A percentile compares a stretch with the other conserved stretches of the same genome.
These are phyloP conservation scores for Harringtonia lauricola DNA, from an alignment of 2,329 filamentous ascomycete species.

Conservation along the genomic window DNA sequence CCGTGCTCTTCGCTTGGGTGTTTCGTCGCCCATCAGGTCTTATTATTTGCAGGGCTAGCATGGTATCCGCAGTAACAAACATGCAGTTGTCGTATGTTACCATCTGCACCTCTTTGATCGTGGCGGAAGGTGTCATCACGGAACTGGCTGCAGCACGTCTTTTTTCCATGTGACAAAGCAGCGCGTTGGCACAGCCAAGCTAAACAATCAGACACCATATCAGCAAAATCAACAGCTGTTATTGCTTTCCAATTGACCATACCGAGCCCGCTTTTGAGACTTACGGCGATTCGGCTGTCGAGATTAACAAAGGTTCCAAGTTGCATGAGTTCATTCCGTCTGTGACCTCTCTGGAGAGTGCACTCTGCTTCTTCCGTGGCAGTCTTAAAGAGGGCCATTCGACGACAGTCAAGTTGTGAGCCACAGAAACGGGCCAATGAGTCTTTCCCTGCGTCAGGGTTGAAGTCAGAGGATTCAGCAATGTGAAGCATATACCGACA, in stretches of 20 bases:
- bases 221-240: not conserved
- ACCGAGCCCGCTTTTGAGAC: constrained; percentile 11
- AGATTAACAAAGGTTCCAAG: constrained; percentile 63
- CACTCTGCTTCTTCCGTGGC: constrained; percentile 17
- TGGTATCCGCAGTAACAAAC: constrained; percentile 72
- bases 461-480: constrained; percentile 63
- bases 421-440: constrained; percentile 52
- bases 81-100: constrained; percentile 57
- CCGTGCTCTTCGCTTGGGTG: constrained; percentile 47
- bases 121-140: constrained; percentile 44
- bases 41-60: constrained; percentile 75
- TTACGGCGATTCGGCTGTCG: constrained; percentile 59
- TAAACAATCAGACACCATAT: constrained; percentile 16
- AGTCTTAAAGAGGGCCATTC: constrained; percentile 44
- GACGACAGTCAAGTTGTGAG: constrained; percentile 33
- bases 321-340: constrained; percentile 54
- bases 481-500: constrained; percentile 45
- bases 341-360: constrained; percentile 32
- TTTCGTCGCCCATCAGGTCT: constrained; percentile 73
- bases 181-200: constrained; percentile 77
- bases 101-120: constrained; percentile 57
- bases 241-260: not conserved
- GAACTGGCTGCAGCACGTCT: constrained; percentile 46
- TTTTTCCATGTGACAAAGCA: constrained; percentile 62
- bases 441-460: constrained; percentile 51